Base-by-base conservation (phyloP, 805 yeast species). In the Ogataea minuta region DNA sequence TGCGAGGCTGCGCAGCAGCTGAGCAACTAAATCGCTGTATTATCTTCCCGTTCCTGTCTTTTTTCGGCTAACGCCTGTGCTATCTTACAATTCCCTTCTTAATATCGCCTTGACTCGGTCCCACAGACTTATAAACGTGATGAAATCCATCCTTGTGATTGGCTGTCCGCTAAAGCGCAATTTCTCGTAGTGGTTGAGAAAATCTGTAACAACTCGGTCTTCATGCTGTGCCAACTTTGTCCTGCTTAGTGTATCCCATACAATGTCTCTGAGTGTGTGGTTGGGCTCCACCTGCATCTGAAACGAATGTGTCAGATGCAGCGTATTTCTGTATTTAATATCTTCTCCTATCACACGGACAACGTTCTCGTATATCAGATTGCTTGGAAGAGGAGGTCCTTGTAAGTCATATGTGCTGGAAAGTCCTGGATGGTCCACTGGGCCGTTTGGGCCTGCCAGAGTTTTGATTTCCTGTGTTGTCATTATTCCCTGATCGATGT, bases 141-240 rank as follows among this genome's bases (percentile, higher is more conserved):
- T 60, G 52, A 89, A 77, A 28, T 81, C 82, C 4, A 63, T 66
- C 46, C 81, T 79, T 1, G 72, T 60, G 12, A 87, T 76, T 12
- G 77, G 68, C 13, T 67, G 59, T 2, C 85, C 84, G 5, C 91
- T 75, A 59, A 79, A 89, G 43, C 87, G 67, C 25, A 82, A 68
- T 34, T 67, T 64, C 49, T 89, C 96, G 62, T 87, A 89, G 10
- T 76, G 58, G 3, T 64, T 66, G 4, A 79, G 63, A 44, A 74
- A 74, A 24, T 64, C 54, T 5, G 48, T 46, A 4, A 56, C 20
- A 9, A 31, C 31, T 14, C 34, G 23, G 9, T 39, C 19, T 23
- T 53, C 53, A n/a, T 23, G 23, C 14, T 31, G 30, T 12, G 36
- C 19, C 19, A 44, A 28, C 15, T 34, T 23, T 20, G 44, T 39